These are phyloP conservation scores for Ascochyta pisi DNA, from an alignment of 2,329 filamentous ascomycete species.

Conservation along the genomic window DNA sequence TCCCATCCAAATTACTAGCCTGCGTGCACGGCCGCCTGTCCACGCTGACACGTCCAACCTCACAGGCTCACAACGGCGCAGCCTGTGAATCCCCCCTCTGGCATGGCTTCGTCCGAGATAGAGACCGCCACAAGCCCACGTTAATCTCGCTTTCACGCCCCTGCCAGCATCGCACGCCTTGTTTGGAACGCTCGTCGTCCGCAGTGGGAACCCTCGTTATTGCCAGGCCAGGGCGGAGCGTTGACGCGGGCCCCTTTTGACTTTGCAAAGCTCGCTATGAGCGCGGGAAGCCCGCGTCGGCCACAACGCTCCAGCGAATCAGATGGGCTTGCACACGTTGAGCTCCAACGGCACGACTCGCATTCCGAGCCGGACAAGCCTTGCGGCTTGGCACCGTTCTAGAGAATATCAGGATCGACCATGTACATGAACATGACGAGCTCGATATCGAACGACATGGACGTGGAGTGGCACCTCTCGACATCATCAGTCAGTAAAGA, in stretches of 20 bases:
- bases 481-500: background rate
- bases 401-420: conserved; percentile 14
- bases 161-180: conserved; percentile 7
- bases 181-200: conserved; percentile 12
- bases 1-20: conserved; percentile 21
- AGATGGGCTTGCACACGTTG: conserved; percentile 6
- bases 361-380: conserved; percentile 26
- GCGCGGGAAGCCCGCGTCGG: conserved; percentile 19
- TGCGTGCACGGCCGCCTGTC: conserved; percentile 1
- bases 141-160: conserved; percentile 22
- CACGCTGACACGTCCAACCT: conserved; percentile 23
- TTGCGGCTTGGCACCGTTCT: conserved; percentile 19
- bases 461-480: background rate
- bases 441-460: conserved; percentile 2
- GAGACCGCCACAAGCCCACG: conserved; percentile 20
- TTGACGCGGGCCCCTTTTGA: conserved; percentile 14
- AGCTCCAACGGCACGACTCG: conserved; percentile 22
- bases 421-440: background rate
- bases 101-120: conserved; percentile 17
- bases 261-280: conserved; percentile 16
- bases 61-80: conserved; percentile 28
- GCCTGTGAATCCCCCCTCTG: conserved; percentile 27
- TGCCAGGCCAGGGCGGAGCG: conserved; percentile 5
- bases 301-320: conserved; percentile 3
- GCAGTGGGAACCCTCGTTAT: conserved; percentile 1